phyloP scores from a whole-genome alignment of 768 basidiomycete species.

The Macrolepiota fuliginosa region DNA sequence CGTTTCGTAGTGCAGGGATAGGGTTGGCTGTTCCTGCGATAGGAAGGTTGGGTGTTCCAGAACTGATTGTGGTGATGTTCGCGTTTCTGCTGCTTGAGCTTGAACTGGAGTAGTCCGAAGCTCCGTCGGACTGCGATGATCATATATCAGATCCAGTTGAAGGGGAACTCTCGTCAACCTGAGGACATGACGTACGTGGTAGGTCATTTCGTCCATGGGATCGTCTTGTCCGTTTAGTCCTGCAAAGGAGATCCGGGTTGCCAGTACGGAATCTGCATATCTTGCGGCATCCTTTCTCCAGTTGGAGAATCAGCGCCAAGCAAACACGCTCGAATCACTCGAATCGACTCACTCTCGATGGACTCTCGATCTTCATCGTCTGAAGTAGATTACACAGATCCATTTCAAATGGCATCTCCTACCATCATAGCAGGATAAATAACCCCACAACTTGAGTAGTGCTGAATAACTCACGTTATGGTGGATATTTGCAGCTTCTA shows the following conservation, averaged over 20 bases:
- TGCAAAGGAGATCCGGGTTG: slow-evolving; percentile 15
- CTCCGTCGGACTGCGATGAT: slow-evolving; percentile 37
- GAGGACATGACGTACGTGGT: slow-evolving; percentile 32
- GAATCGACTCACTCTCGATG: slow-evolving; percentile 28
- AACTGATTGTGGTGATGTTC: background rate
- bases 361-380: slow-evolving; percentile 43
- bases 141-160: background rate
- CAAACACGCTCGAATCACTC: background rate
- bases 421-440: background rate
- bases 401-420: slow-evolving; percentile 27
- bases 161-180: background rate
- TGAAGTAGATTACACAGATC: slow-evolving; percentile 55
- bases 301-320: slow-evolving; percentile 11
- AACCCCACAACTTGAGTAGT: background rate
- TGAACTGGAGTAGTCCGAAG: slow-evolving; percentile 42
- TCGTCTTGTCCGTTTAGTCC: slow-evolving; percentile 35
- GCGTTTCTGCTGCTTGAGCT: slow-evolving; percentile 29
- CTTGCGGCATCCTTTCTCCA: slow-evolving; percentile 45
- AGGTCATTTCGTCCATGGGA: slow-evolving; percentile 45
- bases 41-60: background rate
- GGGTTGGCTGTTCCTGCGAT: slow-evolving; percentile 9
- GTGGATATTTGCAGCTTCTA: background rate
- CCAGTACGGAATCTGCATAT: slow-evolving; percentile 13
- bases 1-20: slow-evolving; percentile 18
- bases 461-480: background rate